These are phyloP conservation scores for Stygiomarasmius scandens DNA, from an alignment of 1,284 basidiomycete species.

Conservation along the genomic window DNA sequence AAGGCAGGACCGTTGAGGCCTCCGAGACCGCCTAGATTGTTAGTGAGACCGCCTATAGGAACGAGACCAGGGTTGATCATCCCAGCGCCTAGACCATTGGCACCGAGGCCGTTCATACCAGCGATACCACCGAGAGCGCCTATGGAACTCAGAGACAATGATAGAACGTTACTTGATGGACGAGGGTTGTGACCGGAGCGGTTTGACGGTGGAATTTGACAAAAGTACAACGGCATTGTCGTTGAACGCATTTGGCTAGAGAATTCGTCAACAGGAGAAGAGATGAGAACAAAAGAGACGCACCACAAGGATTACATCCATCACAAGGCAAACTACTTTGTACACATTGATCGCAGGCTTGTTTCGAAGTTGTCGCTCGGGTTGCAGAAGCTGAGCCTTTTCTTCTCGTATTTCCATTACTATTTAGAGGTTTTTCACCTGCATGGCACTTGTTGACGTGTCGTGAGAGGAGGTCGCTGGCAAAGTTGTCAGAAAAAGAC, in stretches of 20 bases:
- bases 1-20: not conserved
- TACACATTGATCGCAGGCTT: conserved; percentile 87
- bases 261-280: no score
- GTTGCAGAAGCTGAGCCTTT: conserved; percentile 65
- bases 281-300: conserved; percentile 34
- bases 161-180: conserved; percentile 30
- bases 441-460: conserved; percentile 91
- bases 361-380: conserved; percentile 75
- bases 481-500: no score
- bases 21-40: not conserved
- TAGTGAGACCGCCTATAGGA: no score
- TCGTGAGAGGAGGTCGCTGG: conserved; percentile 81
- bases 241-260: conserved; percentile 76
- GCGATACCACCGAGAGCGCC: not conserved
- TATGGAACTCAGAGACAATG: not conserved
- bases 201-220: conserved; percentile 86
- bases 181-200: conserved; percentile 59
- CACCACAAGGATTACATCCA: conserved; percentile 78
- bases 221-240: conserved; percentile 79
- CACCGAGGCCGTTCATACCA: not conserved
- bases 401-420: conserved; percentile 42
- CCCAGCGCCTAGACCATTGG: not conserved
- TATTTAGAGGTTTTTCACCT: conserved; percentile 62
- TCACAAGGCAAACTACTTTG: conserved; percentile 81
- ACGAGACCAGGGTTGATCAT: not conserved